Base-by-base conservation (phyloP, 2,329 filamentous ascomycete genomes). In the Dissoconium aciculare region DNA sequence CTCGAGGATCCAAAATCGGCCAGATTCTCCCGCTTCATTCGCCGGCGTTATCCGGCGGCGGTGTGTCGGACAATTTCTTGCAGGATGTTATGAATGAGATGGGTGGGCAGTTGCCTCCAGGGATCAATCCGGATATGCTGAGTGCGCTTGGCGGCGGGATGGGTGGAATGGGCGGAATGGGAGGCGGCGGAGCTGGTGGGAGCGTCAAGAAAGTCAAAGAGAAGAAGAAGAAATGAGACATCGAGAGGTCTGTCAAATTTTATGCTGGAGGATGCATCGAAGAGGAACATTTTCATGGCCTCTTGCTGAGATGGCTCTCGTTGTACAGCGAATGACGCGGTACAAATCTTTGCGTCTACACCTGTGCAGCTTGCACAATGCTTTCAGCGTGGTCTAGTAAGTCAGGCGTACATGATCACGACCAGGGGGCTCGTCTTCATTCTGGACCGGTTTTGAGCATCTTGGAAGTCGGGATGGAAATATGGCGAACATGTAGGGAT, bases 41-140 rank as follows among this genome's bases (percentile, higher is more conserved):
- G 39, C 75, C 85, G 1, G 89, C 84, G 11, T 69, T 95, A 58
- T 89, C 80, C 32, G 89, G 89, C 5, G 89, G 89, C 8, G 89
- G 89, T 19, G 82, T 95, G 8, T 85, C 74, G 39, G 89, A 98
- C 56, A 92, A 95, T 51, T 72, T 94, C 38, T 74, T 39, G 8
- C 30, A 31, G 2, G 85, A 95, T 46, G 92, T 94, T 67, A 93
- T 95, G 85, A 77, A 74, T 49, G 83, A 91, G 61, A 92, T 95
- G 82, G 43, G 48, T 5, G 50, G 49, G 9, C 47, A 51, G 35
- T 32, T 49, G 32, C 44, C 46, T 34, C 38, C 43, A 10, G 47
- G 49, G 12, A 43, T 51, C 44, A 23, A 23, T n/a, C 19, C 19
- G 19, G 19, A 8, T 23, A 23, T 23, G 19, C 19, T 23, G 8